Base-by-base conservation (phyloP, 176 grass and related monocot species). In the Saccharum spontaneum region DNA sequence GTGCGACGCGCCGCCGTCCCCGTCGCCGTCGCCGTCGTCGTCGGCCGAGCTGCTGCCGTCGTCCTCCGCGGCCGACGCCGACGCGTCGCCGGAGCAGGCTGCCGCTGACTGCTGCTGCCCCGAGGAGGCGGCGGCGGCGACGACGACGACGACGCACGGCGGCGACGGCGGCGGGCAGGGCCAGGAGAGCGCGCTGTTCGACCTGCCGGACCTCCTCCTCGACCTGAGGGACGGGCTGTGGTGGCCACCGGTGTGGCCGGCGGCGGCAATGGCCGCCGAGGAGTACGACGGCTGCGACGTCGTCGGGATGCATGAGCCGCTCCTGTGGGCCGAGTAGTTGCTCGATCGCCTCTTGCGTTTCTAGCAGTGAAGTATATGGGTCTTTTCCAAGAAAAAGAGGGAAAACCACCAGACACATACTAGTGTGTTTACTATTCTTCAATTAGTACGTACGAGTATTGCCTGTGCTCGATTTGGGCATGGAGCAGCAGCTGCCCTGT, bases 161-260 rank as follows among this genome's bases (percentile, higher is more conserved):
- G 72, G 12, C 34, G 18, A 9, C 60, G 66, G 13, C 44, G 83
- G n/a, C 26, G 67, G 24, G 1, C 41, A 85, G 26, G 40, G 40
- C 37, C 52, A 87, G 28, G 70, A 86, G 14, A 80, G 62, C 71
- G 76, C 62, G 23, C 69, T 90, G 76, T 91, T 91, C 89, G 89
- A 91, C 85, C 81, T 91, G 14, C 89, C 81, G 10, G 89, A 91
- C 85, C 80, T 91, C 36, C 85, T 91, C 8, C 89, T 91, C 0
- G 89, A 91, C 85, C 85, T 91, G 43, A 84, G 89, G 70, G 89
- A 91, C 40, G 89, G 89, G 41, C 85, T 91, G 30, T 84, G 72
- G 81, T 91, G 80, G 75, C 75, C 85, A 2, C 85, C 81, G 13
- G 33, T 80, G 11, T 91, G 85, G 76, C 75, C 84, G 4, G 60